Conservation (phyloP, 768 basidiomycete genomes). For the Lepiota subincarnata region DNA sequence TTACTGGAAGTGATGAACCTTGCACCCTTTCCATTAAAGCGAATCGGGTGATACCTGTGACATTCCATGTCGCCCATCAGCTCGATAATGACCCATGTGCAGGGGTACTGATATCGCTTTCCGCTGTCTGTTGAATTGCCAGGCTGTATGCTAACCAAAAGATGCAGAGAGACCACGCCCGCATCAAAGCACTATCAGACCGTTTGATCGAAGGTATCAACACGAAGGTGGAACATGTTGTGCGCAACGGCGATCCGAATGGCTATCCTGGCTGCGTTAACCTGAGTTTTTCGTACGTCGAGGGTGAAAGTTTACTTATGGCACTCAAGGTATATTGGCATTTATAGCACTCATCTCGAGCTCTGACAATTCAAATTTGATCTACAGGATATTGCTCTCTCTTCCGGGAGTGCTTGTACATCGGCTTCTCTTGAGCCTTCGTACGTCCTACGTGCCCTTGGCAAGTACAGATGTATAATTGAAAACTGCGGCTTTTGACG, state of each 20-base stretch:
- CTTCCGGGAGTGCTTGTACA: conserved; percentile 97
- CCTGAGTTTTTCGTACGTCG: conserved; percentile 93
- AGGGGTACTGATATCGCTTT: conserved; percentile 85
- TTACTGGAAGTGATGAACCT: conserved; percentile 38
- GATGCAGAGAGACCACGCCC: conserved; percentile 71
- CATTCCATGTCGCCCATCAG: conserved; percentile 24
- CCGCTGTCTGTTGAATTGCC: background rate
- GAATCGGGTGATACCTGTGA: conserved; percentile 43
- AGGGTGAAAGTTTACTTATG: conserved; percentile 97
- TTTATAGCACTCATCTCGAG: too few relatives aligned
- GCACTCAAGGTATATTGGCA: conserved; percentile 68
- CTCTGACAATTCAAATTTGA: background rate
- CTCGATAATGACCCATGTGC: conserved; percentile 71
- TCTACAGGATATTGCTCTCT: conserved; percentile 89
- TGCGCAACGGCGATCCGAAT: conserved; percentile 87
- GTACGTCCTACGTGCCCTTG: conserved; percentile 94
- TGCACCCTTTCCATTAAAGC: conserved; percentile 30
- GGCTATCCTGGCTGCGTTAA: conserved; percentile 98
- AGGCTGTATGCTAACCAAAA: conserved; percentile 18
- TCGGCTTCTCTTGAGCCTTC: conserved; percentile 98
- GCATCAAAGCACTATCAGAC: conserved; percentile 70
- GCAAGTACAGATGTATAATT: conserved; percentile 31
- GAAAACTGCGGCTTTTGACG: background rate
- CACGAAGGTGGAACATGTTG: conserved; percentile 80
- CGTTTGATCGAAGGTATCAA: conserved; percentile 81